Evolutionary conservation across 1,284 basidiomycete genomes (phyloP).

Genomic region (Apiotrichum porosum): DNA sequence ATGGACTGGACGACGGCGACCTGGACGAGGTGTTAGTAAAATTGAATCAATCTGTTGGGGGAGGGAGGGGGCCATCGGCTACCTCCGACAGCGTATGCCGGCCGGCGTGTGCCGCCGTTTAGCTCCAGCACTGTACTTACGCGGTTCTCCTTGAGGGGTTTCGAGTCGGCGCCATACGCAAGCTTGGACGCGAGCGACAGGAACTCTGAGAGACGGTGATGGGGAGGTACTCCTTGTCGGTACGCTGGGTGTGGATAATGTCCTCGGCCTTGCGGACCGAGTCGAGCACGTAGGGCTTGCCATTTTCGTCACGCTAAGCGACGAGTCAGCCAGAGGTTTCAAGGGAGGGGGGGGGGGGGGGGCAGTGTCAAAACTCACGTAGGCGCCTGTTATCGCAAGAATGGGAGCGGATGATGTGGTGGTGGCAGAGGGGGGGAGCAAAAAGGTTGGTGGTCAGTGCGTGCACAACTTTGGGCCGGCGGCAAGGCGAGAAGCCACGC

Average conservation of each 20-base stretch:
- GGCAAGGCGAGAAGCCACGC: not conserved
- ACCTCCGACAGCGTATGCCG: too few relatives aligned
- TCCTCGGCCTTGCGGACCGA: conserved; percentile 75
- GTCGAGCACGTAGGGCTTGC: conserved; percentile 90
- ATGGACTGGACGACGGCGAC: conserved; percentile 91
- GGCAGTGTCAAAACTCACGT: conserved; percentile 9
- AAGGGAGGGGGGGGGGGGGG: too few relatives aligned
- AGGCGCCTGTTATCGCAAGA: conserved; percentile 7
- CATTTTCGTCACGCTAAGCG: conserved; percentile 86
- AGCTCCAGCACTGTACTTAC: conserved; percentile 60
- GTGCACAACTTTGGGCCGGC: not conserved
- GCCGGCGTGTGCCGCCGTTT: too few relatives aligned
- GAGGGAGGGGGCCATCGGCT: too few relatives aligned
- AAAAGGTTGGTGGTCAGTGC: conserved; percentile 1
- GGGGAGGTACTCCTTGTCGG: conserved; percentile 97
- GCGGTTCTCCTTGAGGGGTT: conserved; percentile 67
- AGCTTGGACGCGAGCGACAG: conserved; percentile 81
- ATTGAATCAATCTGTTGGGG: too few relatives aligned
- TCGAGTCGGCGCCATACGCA: conserved; percentile 81
- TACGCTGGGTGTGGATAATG: conserved; percentile 59
- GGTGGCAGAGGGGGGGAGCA: too few relatives aligned
- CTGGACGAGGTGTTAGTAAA: too few relatives aligned
- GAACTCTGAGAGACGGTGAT: conserved; percentile 84
- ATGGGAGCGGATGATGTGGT: not conserved
- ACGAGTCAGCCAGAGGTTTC: not conserved